Conservation (phyloP, 768 basidiomycete genomes). For the Lentinula raphanica region DNA sequence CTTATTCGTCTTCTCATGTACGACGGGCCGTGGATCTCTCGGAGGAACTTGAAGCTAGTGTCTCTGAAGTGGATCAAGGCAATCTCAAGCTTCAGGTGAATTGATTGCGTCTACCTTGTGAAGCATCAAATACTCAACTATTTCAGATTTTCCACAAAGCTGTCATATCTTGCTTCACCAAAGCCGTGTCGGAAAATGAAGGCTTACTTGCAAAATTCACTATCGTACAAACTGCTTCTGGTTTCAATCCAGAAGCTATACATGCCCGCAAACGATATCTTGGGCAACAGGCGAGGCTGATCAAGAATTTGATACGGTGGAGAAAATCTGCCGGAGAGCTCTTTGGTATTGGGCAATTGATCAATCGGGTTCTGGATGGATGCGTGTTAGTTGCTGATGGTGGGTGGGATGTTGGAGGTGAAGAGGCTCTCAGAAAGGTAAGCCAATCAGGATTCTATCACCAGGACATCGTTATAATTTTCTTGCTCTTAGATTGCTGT, state of each 20-base stretch:
- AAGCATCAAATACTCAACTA: not conserved
- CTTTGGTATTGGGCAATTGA: constrained; percentile 50
- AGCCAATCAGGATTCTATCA: not conserved
- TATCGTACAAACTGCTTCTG: constrained; percentile 25
- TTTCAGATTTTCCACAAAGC: constrained; percentile 55
- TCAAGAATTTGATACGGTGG: constrained; percentile 73
- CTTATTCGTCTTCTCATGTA: constrained; percentile 65
- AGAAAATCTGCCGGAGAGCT: constrained; percentile 63
- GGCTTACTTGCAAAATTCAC: constrained; percentile 44
- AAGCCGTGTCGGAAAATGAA: constrained; percentile 48
- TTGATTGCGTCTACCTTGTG: not conserved
- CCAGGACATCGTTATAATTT: not conserved
- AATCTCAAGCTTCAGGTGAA: constrained; percentile 61
- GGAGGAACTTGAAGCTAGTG: constrained; percentile 75
- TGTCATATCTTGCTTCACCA: constrained; percentile 45
- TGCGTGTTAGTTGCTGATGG: constrained; percentile 62
- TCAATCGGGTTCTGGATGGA: constrained; percentile 50
- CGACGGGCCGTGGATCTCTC: constrained; percentile 63
- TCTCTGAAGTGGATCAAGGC: constrained; percentile 42
- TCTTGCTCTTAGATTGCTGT: not conserved
- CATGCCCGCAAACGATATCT: constrained; percentile 70
- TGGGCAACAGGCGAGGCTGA: constrained; percentile 60
- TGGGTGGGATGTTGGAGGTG: constrained; percentile 87
- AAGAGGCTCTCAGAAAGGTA: constrained; percentile 40
- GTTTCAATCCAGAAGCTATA: constrained; percentile 75